Evolutionary conservation across 2,329 filamentous ascomycete species (phyloP).

Genomic region (Diaporthe citrichinensis): DNA sequence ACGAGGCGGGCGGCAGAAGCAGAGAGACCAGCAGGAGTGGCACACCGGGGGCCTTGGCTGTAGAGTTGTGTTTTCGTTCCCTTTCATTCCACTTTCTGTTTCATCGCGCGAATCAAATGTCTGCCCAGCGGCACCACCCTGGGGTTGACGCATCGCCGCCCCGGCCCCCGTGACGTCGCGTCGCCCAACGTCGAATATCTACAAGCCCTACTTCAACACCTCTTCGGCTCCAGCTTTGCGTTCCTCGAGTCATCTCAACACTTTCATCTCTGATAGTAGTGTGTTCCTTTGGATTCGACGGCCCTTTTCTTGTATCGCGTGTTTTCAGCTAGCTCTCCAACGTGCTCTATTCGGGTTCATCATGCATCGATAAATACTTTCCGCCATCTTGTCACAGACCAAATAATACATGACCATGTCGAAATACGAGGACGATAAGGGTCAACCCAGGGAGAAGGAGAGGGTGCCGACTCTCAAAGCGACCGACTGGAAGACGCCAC

Average conservation of each 20-base stretch:
- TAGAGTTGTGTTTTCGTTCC: constrained; percentile 23
- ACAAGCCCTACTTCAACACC: constrained; percentile 11
- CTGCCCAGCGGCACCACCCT: constrained; percentile 19
- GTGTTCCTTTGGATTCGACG: neutral
- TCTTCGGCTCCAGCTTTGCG: neutral
- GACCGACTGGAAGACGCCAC: constrained; percentile 32
- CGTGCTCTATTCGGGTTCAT: constrained; percentile 1
- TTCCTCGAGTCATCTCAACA: neutral
- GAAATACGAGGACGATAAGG: constrained; percentile 33
- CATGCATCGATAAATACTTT: constrained; percentile 33
- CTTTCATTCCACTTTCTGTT: constrained; percentile 14
- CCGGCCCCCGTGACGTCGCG: constrained; percentile 27
- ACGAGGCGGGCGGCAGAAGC: constrained; percentile 19
- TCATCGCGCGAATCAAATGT: constrained; percentile 31
- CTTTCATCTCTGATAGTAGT: neutral
- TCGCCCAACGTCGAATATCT: constrained; percentile 30
- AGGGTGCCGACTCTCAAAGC: constrained; percentile 25
- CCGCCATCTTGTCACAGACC: neutral
- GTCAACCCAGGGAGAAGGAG: constrained; percentile 26
- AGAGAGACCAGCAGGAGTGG: neutral
- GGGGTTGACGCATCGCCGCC: constrained; percentile 33
- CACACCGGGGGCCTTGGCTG: constrained; percentile 13
- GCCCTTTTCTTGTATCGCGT: neutral
- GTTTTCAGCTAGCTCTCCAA: neutral
- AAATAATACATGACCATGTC: constrained; percentile 31